These are phyloP conservation scores for Mortierella sp. DNA, from an alignment of 371 early-diverging fungal species.

Conservation along the genomic window DNA sequence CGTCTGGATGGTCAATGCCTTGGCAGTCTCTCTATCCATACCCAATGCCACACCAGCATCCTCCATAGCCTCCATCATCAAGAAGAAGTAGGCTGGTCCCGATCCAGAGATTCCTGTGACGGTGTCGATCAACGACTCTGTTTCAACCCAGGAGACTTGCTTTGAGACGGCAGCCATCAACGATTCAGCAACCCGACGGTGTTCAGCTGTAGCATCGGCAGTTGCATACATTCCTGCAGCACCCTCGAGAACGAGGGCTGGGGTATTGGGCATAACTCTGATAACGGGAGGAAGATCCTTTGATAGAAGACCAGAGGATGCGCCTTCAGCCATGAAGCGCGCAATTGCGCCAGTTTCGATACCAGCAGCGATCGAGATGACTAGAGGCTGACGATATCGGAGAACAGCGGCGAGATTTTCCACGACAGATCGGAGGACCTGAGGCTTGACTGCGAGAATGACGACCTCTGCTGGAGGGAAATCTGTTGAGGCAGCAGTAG, in stretches of 20 bases:
- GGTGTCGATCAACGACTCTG: constrained; percentile 84
- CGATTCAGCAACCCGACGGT: constrained; percentile 72
- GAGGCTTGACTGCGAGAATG: constrained; percentile 93
- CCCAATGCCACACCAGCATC: constrained; percentile 87
- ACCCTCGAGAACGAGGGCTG: constrained; percentile 88
- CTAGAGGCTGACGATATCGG: constrained; percentile 65
- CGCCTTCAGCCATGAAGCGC: constrained; percentile 73
- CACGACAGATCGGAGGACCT: constrained; percentile 82
- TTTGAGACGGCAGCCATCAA: constrained; percentile 82
- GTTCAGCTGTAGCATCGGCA: constrained; percentile 66
- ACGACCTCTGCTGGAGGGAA: constrained; percentile 77
- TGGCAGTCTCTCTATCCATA: constrained; percentile 79
- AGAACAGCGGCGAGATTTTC: constrained; percentile 60
- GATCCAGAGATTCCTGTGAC: constrained; percentile 91
- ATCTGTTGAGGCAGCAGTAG: constrained; percentile 41
- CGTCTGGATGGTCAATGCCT: constrained; percentile 88
- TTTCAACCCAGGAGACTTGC: constrained; percentile 83
- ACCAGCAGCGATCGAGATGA: constrained; percentile 94
- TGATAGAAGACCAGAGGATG: constrained; percentile 13
- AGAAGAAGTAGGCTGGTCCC: constrained; percentile 96
- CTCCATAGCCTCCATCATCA: constrained; percentile 92
- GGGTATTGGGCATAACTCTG: constrained; percentile 96
- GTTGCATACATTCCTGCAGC: constrained; percentile 89
- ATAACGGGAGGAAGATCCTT: constrained; percentile 70
- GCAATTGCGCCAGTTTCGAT: constrained; percentile 80